These are phyloP conservation scores for Moesziomyces parantarcticus DNA, from an alignment of 1,284 basidiomycete genomes.

Conservation along the genomic window DNA sequence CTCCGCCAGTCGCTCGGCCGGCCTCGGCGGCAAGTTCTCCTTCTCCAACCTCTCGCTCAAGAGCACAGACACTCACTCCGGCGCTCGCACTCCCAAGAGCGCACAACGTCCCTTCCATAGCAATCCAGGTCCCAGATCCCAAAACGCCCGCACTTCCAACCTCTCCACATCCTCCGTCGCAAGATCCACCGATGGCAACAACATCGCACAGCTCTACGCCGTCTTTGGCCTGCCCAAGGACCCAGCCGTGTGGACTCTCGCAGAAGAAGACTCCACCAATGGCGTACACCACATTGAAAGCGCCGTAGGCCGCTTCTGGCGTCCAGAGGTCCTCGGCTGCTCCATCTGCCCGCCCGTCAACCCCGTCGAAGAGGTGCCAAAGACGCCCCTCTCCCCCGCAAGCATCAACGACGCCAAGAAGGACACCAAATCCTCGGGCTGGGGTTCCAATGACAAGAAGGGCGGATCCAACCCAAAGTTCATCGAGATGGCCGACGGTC, in stretches of 20 bases:
- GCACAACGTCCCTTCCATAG: constrained; percentile 20
- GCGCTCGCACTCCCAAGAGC: constrained; percentile 26
- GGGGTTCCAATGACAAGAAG: constrained; percentile 51
- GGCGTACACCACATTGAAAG: constrained; percentile 86
- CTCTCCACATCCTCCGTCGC: constrained; percentile 13
- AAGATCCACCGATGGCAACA: constrained; percentile 56
- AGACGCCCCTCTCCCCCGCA: constrained; percentile 18
- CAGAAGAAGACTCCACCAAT: constrained; percentile 85
- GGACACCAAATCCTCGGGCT: constrained; percentile 29
- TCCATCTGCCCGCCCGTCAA: constrained; percentile 69
- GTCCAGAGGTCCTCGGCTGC: constrained; percentile 79
- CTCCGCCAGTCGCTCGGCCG: constrained; percentile 18
- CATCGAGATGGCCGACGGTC: constrained; percentile 63
- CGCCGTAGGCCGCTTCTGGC: constrained; percentile 90
- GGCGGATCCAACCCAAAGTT: constrained; percentile 58
- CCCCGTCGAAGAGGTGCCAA: constrained; percentile 20
- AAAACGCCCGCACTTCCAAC: constrained; percentile 20
- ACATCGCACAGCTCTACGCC: constrained; percentile 70
- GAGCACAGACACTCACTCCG: constrained; percentile 17
- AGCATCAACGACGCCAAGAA: constrained; percentile 28
- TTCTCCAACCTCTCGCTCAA: constrained; percentile 47
- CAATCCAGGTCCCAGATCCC: constrained; percentile 16
- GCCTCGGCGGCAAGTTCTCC: constrained; percentile 37
- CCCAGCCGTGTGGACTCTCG: constrained; percentile 80
- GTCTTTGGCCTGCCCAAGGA: constrained; percentile 71